Base-by-base conservation (phyloP, 495 filamentous ascomycete genomes). In the Schizothecium vesticola region DNA sequence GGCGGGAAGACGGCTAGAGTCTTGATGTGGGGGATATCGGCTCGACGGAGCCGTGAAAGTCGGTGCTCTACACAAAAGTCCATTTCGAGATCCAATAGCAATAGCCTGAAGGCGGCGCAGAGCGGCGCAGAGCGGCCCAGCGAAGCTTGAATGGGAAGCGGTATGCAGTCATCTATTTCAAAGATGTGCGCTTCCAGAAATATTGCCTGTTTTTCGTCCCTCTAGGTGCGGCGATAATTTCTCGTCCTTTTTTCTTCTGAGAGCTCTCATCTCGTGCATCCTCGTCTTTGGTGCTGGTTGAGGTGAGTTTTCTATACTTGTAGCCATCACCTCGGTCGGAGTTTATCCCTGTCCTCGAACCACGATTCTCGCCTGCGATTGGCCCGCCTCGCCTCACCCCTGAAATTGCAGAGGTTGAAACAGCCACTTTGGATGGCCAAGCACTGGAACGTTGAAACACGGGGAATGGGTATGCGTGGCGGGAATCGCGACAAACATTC, bases 371-470 rank as follows among this genome's bases (percentile, higher is more conserved):
- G 9, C 19, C 3, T 21, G 23, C 56, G 51, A 65, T 65, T 65
- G 63, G 63, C 63, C 25, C 63, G 31, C 28, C 25, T 33, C 24
- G 51, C 6, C 10, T 1, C 12, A 57, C 25, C 21, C 55, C 51
- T 55, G 63, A 58, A 29, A 65, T 65, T 65, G 63, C 26, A 7
- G 16, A n/a, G 25, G 26, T 24, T 65, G 63, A 65, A 65, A 65
- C 63, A 31, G 16, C 51, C 63, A 31, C 29, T 56, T 25, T 65
- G 55, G 55, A 65, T 11, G 55, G 63, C 28, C 31, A 29, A 23
- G 24, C 31, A 24, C 29, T 25, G 61, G 24, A 36, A 43, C 24
- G 63, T 65, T 65, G 63, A 65, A 65, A 65, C 63, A 58, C 63
- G 33, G 51, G 63, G 25, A 22, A 24, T 21, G n/a, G 43, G 19